phyloP scores from a whole-genome alignment of 331 rosid species.

The Quercus tomentella region DNA sequence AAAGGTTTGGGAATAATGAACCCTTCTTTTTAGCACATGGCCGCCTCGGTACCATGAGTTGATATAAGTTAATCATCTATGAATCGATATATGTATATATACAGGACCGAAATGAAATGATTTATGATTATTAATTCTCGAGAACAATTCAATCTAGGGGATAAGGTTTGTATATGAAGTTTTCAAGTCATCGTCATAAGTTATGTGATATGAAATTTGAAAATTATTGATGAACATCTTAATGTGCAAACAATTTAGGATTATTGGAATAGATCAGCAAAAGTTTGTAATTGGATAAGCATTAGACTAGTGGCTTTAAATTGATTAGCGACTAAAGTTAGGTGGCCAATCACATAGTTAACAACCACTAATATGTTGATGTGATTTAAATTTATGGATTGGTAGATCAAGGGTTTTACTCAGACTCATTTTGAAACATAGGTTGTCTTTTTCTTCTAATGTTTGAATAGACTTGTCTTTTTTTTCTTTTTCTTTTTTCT shows the following conservation, averaged over 20 bases:
- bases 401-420: slow-evolving; percentile 43
- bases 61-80: background rate
- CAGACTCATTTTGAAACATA: background rate
- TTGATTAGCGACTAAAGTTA: slow-evolving; percentile 47
- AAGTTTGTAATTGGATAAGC: slow-evolving; percentile 12
- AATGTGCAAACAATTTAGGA: background rate
- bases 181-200: background rate
- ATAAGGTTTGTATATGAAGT: background rate
- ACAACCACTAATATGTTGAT: slow-evolving; percentile 42
- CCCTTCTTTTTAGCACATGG: background rate
- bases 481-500: accelerated
- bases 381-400: slow-evolving; percentile 32
- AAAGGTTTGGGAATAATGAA: background rate
- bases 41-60: background rate
- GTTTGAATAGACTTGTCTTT: background rate
- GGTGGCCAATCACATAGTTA: slow-evolving; percentile 66
- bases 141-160: no score
- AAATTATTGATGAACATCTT: background rate
- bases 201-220: background rate
- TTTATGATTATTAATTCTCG: no score
- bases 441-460: background rate
- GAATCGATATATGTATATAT: background rate
- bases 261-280: background rate
- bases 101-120: background rate
- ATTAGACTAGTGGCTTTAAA: slow-evolving; percentile 17